Conservation (phyloP, 169 alveolate genomes). For the Cryptosporidium viatorum region DNA sequence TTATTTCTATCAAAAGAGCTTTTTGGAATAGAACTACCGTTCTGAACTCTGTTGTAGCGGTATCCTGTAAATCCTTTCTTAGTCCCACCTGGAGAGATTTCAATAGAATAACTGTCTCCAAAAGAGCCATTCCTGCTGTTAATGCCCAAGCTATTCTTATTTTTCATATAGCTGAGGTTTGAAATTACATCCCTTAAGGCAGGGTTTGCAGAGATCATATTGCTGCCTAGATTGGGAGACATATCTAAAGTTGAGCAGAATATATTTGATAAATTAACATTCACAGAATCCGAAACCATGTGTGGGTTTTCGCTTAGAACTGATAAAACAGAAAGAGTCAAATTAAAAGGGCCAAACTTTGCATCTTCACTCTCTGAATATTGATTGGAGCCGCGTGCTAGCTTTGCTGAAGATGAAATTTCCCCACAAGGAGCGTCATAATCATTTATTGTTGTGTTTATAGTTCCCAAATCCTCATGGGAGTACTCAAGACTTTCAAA, state of each 20-base stretch:
- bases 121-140: neutral
- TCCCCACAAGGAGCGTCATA: neutral
- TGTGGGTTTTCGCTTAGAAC: constrained; percentile 62
- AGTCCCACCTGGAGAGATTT: neutral
- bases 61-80: neutral
- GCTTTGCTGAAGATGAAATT: neutral
- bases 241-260: constrained; percentile 1
- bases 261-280: neutral
- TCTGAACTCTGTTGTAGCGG: neutral
- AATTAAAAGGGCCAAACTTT: constrained; percentile 56
- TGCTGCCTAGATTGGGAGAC: neutral
- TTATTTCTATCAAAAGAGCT: neutral
- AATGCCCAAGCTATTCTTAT: neutral
- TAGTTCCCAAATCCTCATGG: neutral
- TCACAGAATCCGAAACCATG: constrained; percentile 3
- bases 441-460: neutral
- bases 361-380: constrained; percentile 8
- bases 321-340: constrained; percentile 63
- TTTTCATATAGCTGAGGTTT: constrained; percentile 30
- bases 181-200: constrained; percentile 23
- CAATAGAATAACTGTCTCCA: neutral
- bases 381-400: neutral
- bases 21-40: neutral
- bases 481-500: constrained; percentile 10
- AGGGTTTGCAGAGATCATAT: neutral